Percentiles rank a stretch among this genome's conserved stretches.
Evolutionary conservation across 257 asterid species (phyloP).

Genomic region (Rubia yunnanensis): DNA sequence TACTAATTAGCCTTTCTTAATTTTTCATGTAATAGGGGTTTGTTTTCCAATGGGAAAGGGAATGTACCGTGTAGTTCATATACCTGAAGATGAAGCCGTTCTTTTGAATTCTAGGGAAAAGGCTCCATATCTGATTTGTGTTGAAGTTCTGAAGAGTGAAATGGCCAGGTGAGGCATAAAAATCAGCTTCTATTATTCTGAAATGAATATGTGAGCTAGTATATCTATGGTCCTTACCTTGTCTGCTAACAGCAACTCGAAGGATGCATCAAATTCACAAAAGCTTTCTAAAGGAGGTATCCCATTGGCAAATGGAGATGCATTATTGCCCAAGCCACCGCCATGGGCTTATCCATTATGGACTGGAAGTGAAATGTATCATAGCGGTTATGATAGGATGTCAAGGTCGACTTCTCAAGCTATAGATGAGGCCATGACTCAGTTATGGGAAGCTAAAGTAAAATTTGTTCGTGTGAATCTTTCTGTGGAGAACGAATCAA

Average conservation of each 20-base stretch:
- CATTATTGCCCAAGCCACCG: constrained; percentile 87
- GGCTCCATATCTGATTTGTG: constrained; percentile 94
- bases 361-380: constrained; percentile 71
- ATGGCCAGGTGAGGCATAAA: constrained; percentile 49
- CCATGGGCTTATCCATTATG: constrained; percentile 98
- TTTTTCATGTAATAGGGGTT: constrained; percentile 50
- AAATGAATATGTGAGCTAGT: constrained; percentile 7
- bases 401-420: constrained; percentile 94
- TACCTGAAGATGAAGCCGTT: constrained; percentile 97
- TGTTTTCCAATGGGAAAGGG: constrained; percentile 98
- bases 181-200: neutral
- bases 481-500: constrained; percentile 52
- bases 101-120: constrained; percentile 98
- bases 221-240: constrained; percentile 16
- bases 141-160: constrained; percentile 89
- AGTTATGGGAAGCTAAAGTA: constrained; percentile 78
- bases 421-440: constrained; percentile 96
- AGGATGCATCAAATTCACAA: constrained; percentile 57
- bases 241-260: constrained; percentile 45
- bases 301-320: constrained; percentile 98
- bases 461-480: constrained; percentile 40
- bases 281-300: constrained; percentile 97
- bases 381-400: constrained; percentile 77
- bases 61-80: constrained; percentile 88
- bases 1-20: constrained; percentile 12